Evolutionary conservation across 208 protist genomes (phyloP).

Genomic region (Trypanosoma conorhini): DNA sequence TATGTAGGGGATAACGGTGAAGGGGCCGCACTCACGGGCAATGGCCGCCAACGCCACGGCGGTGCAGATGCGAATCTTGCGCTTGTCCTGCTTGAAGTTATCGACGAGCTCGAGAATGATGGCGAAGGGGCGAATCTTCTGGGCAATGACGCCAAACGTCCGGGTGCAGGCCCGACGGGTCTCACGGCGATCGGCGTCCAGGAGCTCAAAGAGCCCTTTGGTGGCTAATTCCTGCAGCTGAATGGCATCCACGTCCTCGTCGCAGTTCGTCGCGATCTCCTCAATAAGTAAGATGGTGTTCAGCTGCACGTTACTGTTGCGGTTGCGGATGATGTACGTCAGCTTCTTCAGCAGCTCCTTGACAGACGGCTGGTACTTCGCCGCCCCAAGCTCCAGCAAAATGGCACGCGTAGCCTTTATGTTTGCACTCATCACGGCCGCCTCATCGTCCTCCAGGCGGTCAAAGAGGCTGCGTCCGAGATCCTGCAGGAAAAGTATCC

Average conservation of each 20-base stretch:
- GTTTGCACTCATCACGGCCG: slow-evolving; percentile 96
- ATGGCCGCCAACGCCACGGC: slow-evolving; percentile 99
- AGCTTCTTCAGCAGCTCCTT: slow-evolving; percentile 97
- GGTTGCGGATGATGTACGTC: slow-evolving; percentile 99
- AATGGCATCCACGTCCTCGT: slow-evolving; percentile 80
- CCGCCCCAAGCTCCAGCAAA: slow-evolving; percentile 96
- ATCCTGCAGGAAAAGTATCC: slow-evolving; percentile 94
- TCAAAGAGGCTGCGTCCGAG: slow-evolving; percentile 98
- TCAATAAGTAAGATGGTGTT: slow-evolving; percentile 98
- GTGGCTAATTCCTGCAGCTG: slow-evolving; percentile 98
- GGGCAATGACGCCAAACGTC: slow-evolving; percentile 99
- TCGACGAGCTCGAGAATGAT: slow-evolving; percentile 99
- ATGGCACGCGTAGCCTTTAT: slow-evolving; percentile 97
- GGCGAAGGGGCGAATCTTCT: slow-evolving; percentile 98
- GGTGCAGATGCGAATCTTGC: slow-evolving; percentile 99
- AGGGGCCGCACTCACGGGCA: slow-evolving; percentile 98
- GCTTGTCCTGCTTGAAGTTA: slow-evolving; percentile 99
- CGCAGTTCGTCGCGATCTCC: slow-evolving; percentile 93
- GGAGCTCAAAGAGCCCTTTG: slow-evolving; percentile 99
- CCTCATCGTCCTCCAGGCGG: slow-evolving; percentile 97
- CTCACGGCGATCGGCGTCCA: slow-evolving; percentile 98
- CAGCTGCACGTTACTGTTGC: slow-evolving; percentile 98
- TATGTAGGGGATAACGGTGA: slow-evolving; percentile 98
- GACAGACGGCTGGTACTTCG: slow-evolving; percentile 96
- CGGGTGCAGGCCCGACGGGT: slow-evolving; percentile 96